Base-by-base conservation (phyloP, 257 asterid species). In the Ilex asprella region DNA sequence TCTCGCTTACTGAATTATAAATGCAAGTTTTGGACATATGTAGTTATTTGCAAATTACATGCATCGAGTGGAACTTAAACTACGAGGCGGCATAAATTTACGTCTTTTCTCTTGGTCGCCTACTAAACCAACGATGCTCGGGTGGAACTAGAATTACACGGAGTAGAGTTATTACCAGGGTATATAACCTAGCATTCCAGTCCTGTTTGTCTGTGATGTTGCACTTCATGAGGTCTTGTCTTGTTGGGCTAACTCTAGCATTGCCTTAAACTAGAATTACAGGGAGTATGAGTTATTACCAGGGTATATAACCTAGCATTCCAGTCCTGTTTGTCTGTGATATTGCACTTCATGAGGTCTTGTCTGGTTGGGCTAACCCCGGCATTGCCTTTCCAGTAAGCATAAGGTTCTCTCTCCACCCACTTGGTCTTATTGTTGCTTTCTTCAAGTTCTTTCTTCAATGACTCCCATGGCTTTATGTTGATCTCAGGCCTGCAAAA, bases 371-470 rank as follows among this genome's bases (percentile, higher is more conserved):
- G 12, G 7, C 94, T 79, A 30, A 87, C 61, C 16, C 30, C 50
- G 12, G 56, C 46, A 56, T 81, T 87, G 9, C 97, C 97, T 77
- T 72, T 85, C 97, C 97, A 91, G 30, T 67, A 91, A n/a, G 97
- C 97, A 61, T 82, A 82, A 35, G 97, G 88, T 63, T 82, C 83
- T 62, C 94, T 77, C 2, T 91, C 84, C 39, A 66, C 62, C 97
- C 97, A 91, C 69, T 76, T 72, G 46, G 81, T 69, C 58, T 70
- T 71, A 35, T 31, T 51, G 68, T 80, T 82, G 12, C 77, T 79
- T 76, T 82, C 80, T 75, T 70, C 59, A 50, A 91, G 73, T 3
- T 86, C 95, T 75, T 73, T 72, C 67, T 79, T 84, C 79, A 84
- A 63, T 64, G 63, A 66, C 6, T 82, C 81, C 97, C 97, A 91